Evolutionary conservation across 306 rosid species (phyloP).

Genomic region (Vachellia pachyceras): DNA sequence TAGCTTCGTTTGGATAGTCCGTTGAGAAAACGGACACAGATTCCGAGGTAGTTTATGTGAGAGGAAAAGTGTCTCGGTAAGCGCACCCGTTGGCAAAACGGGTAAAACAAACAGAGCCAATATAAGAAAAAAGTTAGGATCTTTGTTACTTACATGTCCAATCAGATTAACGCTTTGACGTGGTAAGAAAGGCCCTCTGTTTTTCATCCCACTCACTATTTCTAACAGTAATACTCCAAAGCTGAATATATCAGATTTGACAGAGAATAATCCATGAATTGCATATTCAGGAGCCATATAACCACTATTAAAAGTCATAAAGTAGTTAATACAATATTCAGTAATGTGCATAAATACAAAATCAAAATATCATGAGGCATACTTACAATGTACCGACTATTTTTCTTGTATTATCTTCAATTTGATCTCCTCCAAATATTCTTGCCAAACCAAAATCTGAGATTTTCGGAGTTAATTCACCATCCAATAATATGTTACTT

Average conservation of each 20-base stretch:
- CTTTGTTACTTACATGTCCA: conserved; percentile 19
- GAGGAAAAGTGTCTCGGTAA: too few relatives aligned
- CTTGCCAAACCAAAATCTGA: background rate
- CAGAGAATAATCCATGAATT: background rate
- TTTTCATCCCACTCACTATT: conserved; percentile 35
- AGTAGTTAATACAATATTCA: background rate
- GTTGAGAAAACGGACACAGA: too few relatives aligned
- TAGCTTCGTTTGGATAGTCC: too few relatives aligned
- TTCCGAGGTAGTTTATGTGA: too few relatives aligned
- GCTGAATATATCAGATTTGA: conserved; percentile 27
- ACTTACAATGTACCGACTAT: conserved; percentile 35
- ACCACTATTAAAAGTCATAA: background rate
- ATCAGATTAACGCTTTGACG: conserved; percentile 9
- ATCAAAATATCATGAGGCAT: background rate
- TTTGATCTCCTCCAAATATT: background rate
- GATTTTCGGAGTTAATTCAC: background rate
- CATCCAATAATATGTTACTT: background rate
- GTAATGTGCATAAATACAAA: background rate
- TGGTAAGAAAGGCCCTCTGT: background rate
- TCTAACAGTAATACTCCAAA: conserved; percentile 27
- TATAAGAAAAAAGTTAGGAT: background rate
- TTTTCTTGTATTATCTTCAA: background rate
- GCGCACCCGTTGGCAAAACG: too few relatives aligned
- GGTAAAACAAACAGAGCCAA: too few relatives aligned
- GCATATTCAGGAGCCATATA: conserved; percentile 15